phyloP scores from a whole-genome alignment of 805 yeast species.

The Candida parachauliodes region DNA sequence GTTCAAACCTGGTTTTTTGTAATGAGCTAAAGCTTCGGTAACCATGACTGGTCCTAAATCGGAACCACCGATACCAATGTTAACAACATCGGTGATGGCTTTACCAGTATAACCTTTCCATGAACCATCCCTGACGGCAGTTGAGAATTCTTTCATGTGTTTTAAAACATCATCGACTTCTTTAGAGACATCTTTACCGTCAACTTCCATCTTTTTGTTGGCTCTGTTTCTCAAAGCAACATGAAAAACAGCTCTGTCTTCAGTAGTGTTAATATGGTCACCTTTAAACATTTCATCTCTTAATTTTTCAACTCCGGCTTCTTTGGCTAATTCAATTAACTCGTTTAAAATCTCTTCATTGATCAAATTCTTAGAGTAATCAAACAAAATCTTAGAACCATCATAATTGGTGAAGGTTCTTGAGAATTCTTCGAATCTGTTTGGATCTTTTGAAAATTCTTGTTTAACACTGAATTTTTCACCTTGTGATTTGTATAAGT shows the following conservation, averaged over 20 bases:
- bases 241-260: conserved; percentile 95
- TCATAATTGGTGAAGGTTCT: conserved; percentile 80
- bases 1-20: conserved; percentile 66
- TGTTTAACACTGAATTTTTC: conserved; percentile 69
- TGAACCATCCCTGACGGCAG: conserved; percentile 81
- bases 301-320: conserved; percentile 81
- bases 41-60: conserved; percentile 99
- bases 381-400: conserved; percentile 85
- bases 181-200: conserved; percentile 83
- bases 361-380: conserved; percentile 91
- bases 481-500: conserved; percentile 67
- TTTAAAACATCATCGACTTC: conserved; percentile 88
- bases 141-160: conserved; percentile 96
- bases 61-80: conserved; percentile 98
- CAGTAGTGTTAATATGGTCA: conserved; percentile 91
- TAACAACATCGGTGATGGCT: conserved; percentile 87
- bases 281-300: conserved; percentile 93
- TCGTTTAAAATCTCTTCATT: conserved; percentile 73
- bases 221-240: conserved; percentile 94
- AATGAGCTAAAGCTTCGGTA: conserved; percentile 94
- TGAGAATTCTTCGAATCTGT: conserved; percentile 73
- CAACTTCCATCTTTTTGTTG: conserved; percentile 78
- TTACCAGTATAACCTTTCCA: conserved; percentile 98
- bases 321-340: conserved; percentile 78
- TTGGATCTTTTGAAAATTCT: conserved; percentile 71